Evolutionary conservation across 768 basidiomycete species (phyloP).

Genomic region (Sistotremastrum suecicum): DNA sequence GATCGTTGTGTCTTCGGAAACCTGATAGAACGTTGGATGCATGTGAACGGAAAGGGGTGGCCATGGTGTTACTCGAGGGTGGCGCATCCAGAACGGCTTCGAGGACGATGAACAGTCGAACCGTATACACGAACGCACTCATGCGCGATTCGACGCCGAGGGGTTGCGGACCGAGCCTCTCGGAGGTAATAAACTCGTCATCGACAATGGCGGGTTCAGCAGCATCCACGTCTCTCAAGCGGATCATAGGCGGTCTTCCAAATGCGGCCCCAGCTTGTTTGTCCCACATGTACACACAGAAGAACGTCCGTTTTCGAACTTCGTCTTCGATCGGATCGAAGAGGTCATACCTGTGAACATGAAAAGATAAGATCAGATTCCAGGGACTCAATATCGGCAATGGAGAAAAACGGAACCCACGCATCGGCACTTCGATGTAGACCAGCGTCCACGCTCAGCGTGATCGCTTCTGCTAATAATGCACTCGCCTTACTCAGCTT

Average conservation of each 20-base stretch:
- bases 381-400: no score
- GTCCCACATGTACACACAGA: slow-evolving; percentile 95
- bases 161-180: slow-evolving; percentile 50
- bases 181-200: slow-evolving; percentile 77
- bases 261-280: slow-evolving; percentile 85
- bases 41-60: slow-evolving; percentile 63
- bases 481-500: slow-evolving; percentile 79
- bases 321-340: slow-evolving; percentile 88
- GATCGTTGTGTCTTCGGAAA: slow-evolving; percentile 42
- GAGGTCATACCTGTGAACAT: slow-evolving; percentile 37
- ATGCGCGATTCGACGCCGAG: slow-evolving; percentile 62
- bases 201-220: slow-evolving; percentile 74
- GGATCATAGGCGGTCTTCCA: slow-evolving; percentile 76
- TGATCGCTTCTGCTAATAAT: slow-evolving; percentile 74
- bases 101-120: slow-evolving; percentile 76
- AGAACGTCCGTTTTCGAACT: slow-evolving; percentile 87
- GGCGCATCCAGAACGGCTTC: slow-evolving; percentile 80
- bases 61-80: slow-evolving; percentile 44
- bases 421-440: slow-evolving; percentile 78
- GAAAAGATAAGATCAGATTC: no score
- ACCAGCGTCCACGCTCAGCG: slow-evolving; percentile 79
- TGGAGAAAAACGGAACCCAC: slow-evolving; percentile 7
- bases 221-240: slow-evolving; percentile 85
- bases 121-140: slow-evolving; percentile 61
- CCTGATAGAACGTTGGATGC: slow-evolving; percentile 59